phyloP scores from a whole-genome alignment of 441 rosid genomes.

The Syzygium syzygioides region DNA sequence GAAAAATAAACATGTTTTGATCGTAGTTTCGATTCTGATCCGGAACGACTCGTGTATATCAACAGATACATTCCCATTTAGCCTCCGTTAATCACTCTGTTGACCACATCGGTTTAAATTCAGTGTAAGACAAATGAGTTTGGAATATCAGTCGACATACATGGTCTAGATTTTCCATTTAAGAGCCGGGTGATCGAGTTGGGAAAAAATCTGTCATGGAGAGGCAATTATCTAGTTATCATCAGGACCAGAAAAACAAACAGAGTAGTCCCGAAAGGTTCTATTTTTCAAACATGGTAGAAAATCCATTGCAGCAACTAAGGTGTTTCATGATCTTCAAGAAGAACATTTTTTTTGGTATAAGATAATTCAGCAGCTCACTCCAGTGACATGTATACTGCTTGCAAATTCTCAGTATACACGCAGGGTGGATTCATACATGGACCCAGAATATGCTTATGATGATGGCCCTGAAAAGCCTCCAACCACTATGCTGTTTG shows the following conservation, averaged over 20 bases:
- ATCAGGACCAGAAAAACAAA: not conserved
- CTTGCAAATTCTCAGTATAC: not conserved
- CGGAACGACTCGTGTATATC: not conserved
- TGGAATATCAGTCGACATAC: not conserved
- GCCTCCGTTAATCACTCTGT: not conserved
- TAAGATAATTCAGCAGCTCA: not conserved
- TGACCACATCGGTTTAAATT: not conserved
- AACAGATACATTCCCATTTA: not conserved
- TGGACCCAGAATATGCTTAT: constrained; percentile 9
- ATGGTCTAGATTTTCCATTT: not conserved
- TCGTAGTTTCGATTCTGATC: not conserved
- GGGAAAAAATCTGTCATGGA: not conserved
- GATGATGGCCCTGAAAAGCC: constrained; percentile 14
- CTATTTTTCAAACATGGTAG: not conserved
- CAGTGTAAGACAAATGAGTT: not conserved
- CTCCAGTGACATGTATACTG: not conserved
- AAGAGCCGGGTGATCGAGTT: accelerated
- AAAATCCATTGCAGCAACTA: not conserved
- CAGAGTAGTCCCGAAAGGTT: not conserved
- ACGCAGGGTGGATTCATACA: not conserved
- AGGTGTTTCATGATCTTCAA: not conserved
- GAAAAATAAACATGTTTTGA: not conserved
- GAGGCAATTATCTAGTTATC: not conserved
- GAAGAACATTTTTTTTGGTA: not conserved
- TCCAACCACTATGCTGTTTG: not conserved